A percentile compares a stretch with the other conserved stretches of the same genome.
phyloP scores from a whole-genome alignment of 2,329 filamentous ascomycete species.

The Hypoxylon sp. region DNA sequence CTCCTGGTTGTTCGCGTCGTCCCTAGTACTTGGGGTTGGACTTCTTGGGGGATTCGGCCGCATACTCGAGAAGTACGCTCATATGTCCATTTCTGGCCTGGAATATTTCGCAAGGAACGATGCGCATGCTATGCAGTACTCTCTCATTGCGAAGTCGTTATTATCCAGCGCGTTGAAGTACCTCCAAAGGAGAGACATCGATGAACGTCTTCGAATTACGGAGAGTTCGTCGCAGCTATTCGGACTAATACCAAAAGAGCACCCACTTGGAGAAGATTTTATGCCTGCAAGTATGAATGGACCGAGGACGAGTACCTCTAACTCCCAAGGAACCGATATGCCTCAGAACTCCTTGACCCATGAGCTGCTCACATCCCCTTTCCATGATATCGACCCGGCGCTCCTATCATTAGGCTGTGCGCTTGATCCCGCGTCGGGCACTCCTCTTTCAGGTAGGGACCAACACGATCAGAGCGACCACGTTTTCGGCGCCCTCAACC shows the following conservation, averaged over 20 bases:
- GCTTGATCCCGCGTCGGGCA: slow-evolving; percentile 41
- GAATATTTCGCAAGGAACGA: slow-evolving; percentile 65
- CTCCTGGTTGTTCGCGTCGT: slow-evolving; percentile 68
- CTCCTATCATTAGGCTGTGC: slow-evolving; percentile 44
- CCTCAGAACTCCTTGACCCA: slow-evolving; percentile 10
- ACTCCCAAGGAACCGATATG: neutral
- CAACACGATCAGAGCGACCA: slow-evolving; percentile 59
- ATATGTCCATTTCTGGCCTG: slow-evolving; percentile 61
- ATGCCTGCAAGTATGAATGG: neutral
- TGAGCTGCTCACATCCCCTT: slow-evolving; percentile 26
- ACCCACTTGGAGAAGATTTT: slow-evolving; percentile 3
- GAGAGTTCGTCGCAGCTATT: slow-evolving; percentile 67
- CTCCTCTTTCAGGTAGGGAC: slow-evolving; percentile 53
- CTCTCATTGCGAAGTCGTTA: slow-evolving; percentile 65
- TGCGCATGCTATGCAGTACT: slow-evolving; percentile 66
- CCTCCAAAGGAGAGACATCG: slow-evolving; percentile 62
- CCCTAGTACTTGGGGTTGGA: slow-evolving; percentile 65
- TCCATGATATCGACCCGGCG: slow-evolving; percentile 44
- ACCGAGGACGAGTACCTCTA: neutral
- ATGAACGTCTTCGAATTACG: slow-evolving; percentile 61
- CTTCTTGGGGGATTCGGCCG: slow-evolving; percentile 66
- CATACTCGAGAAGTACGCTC: slow-evolving; percentile 64
- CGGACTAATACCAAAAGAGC: slow-evolving; percentile 59
- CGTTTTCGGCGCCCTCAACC: slow-evolving; percentile 60
- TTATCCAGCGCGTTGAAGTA: slow-evolving; percentile 61